Conservation (phyloP, 371 early-diverging fungal species). For the Mucor sp. region DNA sequence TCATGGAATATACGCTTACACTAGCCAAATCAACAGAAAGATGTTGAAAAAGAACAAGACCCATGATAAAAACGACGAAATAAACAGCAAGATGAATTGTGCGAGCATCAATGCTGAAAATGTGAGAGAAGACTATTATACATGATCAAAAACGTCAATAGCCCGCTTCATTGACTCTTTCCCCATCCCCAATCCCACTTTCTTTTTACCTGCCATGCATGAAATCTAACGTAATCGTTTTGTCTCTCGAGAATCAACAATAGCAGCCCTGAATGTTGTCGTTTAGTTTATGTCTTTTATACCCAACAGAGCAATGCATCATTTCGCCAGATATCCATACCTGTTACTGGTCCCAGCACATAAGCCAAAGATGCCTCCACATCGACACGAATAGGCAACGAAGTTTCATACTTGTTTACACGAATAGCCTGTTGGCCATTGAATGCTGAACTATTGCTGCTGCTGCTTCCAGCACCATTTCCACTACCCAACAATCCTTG, state of each 20-base stretch:
- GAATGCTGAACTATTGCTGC: not conserved
- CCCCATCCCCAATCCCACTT: not conserved
- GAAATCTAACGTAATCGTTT: conserved; percentile 84
- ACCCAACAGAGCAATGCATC: not conserved
- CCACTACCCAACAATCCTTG: conserved; percentile 36
- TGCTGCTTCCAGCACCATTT: conserved; percentile 16
- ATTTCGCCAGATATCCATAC: conserved; percentile 34
- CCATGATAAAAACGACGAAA: conserved; percentile 59
- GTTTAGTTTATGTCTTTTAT: not conserved
- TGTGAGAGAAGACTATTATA: conserved; percentile 40
- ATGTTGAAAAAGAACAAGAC: conserved; percentile 55
- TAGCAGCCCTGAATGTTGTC: conserved; percentile 41
- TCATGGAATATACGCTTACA: conserved; percentile 29
- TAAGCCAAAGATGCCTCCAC: conserved; percentile 81
- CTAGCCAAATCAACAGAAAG: conserved; percentile 44
- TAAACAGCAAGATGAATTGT: conserved; percentile 52
- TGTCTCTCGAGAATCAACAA: conserved; percentile 78
- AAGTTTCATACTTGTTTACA: conserved; percentile 82
- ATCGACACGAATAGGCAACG: conserved; percentile 74
- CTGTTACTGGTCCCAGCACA: conserved; percentile 69
- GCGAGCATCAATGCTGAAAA: conserved; percentile 44
- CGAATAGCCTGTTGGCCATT: conserved; percentile 42
- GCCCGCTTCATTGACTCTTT: not conserved
- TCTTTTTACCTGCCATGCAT: conserved; percentile 78
- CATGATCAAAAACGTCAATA: not conserved